Evolutionary conservation across 345 rosid genomes (phyloP), one percentile per base, ranked within the genome.

Genomic region (Salix udensis): DNA sequence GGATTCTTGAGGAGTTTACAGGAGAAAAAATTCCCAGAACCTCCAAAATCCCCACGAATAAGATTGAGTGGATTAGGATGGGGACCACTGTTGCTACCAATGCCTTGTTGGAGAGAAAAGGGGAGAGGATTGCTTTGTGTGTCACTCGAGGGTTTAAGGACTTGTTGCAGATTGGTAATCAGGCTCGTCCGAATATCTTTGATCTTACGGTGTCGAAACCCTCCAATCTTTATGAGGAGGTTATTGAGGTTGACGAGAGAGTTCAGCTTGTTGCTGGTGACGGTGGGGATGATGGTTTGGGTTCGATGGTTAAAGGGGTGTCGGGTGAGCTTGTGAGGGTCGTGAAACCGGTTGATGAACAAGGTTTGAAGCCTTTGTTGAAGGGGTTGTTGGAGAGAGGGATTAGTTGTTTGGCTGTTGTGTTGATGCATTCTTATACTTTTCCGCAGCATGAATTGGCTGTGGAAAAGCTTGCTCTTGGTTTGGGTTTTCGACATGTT

Each of bases 31-130:
- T 93, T 46, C 94, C 96, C 0, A 79, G 94, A 73, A 61, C 87
- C 11, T 86, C 90, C 0, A 96, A 93, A 80, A 87, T 96, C 78
- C 98, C 99, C 8, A 91, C 96, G 1, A 89, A 91, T 80, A 91
- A 89, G 75, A 96, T 96, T 23, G 98, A 96, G 71, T 96, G 98
- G 98, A 92, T 96, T 68, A 88, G 99, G 85, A 93, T 96, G 99
- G 98, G 99, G 19, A 96, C 99, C 0, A 93, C 98, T 66, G 99
- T 96, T 68, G 98, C 98, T 2, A 96, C 99, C 0, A 96, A 96
- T 82, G 98, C 99, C 1, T 88, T 96, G 72, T 74, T 96, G 85
- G 99, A 96, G 87, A 91, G 99, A 79, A 96, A 91, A 78, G 99
- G 98, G 0, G 96, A 96, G 66, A 88, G 96, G 77, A 96, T 96